phyloP scores from a whole-genome alignment of 352 stramenopile genomes.

The Phytopythium boreale region DNA sequence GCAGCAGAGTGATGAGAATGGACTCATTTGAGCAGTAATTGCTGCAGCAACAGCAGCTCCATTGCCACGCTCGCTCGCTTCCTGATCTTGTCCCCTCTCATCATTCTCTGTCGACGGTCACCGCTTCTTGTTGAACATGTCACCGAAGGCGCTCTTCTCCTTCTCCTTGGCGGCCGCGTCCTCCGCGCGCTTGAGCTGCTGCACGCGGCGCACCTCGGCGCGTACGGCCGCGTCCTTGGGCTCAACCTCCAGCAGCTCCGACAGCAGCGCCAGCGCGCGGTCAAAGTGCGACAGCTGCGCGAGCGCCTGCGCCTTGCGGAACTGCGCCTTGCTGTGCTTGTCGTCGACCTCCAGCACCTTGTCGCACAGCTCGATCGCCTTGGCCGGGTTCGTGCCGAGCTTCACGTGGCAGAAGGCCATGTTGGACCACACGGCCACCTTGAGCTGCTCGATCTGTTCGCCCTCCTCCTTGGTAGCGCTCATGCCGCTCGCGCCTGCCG shows the following conservation, averaged over 20 bases:
- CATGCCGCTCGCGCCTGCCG: conserved; percentile 37
- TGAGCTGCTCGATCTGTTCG: conserved; percentile 55
- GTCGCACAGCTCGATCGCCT: conserved; percentile 62
- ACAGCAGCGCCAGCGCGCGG: conserved; percentile 50
- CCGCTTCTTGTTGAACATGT: conserved; percentile 72
- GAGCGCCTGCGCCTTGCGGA: conserved; percentile 80
- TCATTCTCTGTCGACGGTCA: neutral
- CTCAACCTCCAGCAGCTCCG: conserved; percentile 47
- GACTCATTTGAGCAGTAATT: too few relatives aligned
- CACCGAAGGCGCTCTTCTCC: conserved; percentile 59
- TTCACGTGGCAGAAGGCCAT: conserved; percentile 84
- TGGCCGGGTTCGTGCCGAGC: conserved; percentile 40
- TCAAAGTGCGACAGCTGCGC: conserved; percentile 55
- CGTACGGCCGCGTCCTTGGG: conserved; percentile 71
- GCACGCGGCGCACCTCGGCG: conserved; percentile 52
- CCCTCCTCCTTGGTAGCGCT: conserved; percentile 50
- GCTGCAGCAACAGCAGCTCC: too few relatives aligned
- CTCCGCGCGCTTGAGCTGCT: conserved; percentile 50
- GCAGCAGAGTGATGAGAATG: too few relatives aligned
- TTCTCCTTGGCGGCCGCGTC: conserved; percentile 52
- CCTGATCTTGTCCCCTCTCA: neutral
- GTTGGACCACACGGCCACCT: conserved; percentile 75
- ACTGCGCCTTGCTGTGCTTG: conserved; percentile 71
- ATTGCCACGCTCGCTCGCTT: neutral
- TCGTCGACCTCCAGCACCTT: conserved; percentile 70